Evolutionary conservation across 2,329 filamentous ascomycete genomes (phyloP), one percentile per base, ranked within the genome.

Genomic region (Penicillium aurantiogriseum): DNA sequence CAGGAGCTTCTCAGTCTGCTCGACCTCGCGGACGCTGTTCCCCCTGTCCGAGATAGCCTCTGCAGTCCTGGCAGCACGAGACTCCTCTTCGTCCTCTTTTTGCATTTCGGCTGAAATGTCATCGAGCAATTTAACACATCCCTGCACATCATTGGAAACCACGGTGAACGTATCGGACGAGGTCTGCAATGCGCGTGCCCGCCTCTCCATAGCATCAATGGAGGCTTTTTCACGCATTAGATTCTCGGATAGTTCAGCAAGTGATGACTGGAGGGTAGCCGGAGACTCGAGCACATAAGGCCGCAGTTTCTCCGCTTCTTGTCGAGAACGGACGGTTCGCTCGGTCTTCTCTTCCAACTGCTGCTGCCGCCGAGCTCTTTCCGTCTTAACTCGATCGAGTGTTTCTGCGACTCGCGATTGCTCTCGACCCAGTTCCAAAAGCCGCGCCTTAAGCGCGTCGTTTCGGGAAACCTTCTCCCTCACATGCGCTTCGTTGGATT

Each of bases 231-330:
- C 92, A 49, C 82, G 82, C 63, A 83, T 84, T 51, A 97, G 81
- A 47, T 87, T 90, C 68, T 91, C 88, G 60, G 87, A 90, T 54
- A 99, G 80, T 62, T 97, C 92, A 3, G 88, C 85, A 55, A 99
- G 79, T 44, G 88, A 88, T 33, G 89, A 84, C 74, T 97, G 92
- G 29, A 99, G 82, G 17, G 88, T 87, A 2, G 87, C 88, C 0
- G 93, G 91, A 67, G 90, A 95, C 72, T 97, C 91, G 56, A 93
- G 84, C 42, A 94, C 91, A 73, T 99, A 99, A 13, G 94, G 94
- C 54, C 90, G 85, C 58, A 99, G 79, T 76, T 97, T 97, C 55
- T 88, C 85, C 65, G 90, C 91, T 74, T 97, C 94, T 71, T 94
- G 89, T 70, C 89, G 86, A 45, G 90, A 82, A 50, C 85, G 83